Base-by-base conservation (phyloP, 208 protist species). In the Acanthamoeba healyi region DNA sequence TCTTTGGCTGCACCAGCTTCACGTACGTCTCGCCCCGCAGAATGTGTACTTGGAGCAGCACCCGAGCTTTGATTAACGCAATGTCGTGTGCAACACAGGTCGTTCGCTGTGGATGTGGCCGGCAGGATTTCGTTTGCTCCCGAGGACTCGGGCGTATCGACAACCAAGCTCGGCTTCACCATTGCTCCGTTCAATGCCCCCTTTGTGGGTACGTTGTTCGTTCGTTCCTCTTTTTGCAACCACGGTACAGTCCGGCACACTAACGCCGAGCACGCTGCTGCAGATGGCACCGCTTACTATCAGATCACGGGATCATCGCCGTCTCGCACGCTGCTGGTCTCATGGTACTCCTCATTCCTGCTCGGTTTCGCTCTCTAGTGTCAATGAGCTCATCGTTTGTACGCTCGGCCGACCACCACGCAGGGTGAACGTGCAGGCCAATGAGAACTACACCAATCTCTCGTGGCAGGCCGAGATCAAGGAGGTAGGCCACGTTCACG, bases 1-100 rank as follows among this genome's bases (percentile, higher is more conserved):
- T 61, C 26, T 86, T 86, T 58, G 77, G 77, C 77, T 86, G 77
- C 77, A 86, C 44, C 40, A 40, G 26, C 26, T 86, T 86, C 44
- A 42, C 22, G 77, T 86, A 36, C 77, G 77, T 15, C 10, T 36
- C 2, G 9, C 63, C 15, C 12, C 34, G n/a, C 10, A 1, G 0
- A 14, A 5, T 34, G 19, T 29, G 7, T 34, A 19, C 61, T 40
- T 26, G 29, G 22, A 67, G 0, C 22, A 36, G 7, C 29, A 26
- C 29, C n/a, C n/a, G n/a, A n/a, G n/a, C n/a, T n/a, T n/a, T n/a
- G n/a, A n/a, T n/a, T n/a, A n/a, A 65, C 5, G n/a, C n/a, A 10
- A 65, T 22, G n/a, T 65, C 17, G n/a, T 22, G 56, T 4, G 15
- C 56, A 22, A 2, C 26, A 15, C 46, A 86, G 77, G 26, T 86